Base-by-base conservation (phyloP, 352 stramenopile species). In the Globisporangium spiculum region DNA sequence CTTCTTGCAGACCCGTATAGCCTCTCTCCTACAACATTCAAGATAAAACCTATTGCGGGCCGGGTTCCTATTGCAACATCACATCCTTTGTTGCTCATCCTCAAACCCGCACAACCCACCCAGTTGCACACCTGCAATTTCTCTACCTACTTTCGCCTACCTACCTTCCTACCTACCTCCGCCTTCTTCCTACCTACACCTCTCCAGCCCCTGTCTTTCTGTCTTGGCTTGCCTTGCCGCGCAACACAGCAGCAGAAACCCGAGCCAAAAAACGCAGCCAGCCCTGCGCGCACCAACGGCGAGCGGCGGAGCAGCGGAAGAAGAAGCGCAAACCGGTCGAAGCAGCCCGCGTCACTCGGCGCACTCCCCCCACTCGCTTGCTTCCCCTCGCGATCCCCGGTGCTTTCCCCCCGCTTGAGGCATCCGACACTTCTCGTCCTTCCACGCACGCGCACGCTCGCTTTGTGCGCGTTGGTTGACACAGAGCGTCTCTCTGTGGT, bases 231-330 rank as follows among this genome's bases (percentile, higher is more conserved):
- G 26, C 16, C 54, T 27, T 38, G 53, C 52, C 46, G 46, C 46
- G 46, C 46, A 54, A 54, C 46, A n/a, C 12, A 27, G 34, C 34
- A 44, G 36, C 36, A 44, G 14, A 48, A 32, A 20, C 14, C 56
- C 57, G 57, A 63, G 57, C 22, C 22, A 58, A 69, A 68, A 69
- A 70, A 63, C 70, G 64, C 69, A 75, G 70, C 73, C 26, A 67
- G 74, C 73, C 71, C 54, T 67, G 44, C 69, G 60, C 67, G 26
- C 73, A 77, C 64, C 70, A 81, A 71, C 60, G 75, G 71, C 71
- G 67, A 50, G 70, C 66, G 60, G 59, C 67, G 70, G 66, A 53
- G 76, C 55, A 18, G 53, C 36, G 24, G 55, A 69, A 69, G 74
- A 56, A 63, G 70, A 76, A 74, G 68, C 71, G 58, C 60, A 63